Base-by-base conservation (phyloP, 306 rosid genomes). In the Adenanthera pavonina region DNA sequence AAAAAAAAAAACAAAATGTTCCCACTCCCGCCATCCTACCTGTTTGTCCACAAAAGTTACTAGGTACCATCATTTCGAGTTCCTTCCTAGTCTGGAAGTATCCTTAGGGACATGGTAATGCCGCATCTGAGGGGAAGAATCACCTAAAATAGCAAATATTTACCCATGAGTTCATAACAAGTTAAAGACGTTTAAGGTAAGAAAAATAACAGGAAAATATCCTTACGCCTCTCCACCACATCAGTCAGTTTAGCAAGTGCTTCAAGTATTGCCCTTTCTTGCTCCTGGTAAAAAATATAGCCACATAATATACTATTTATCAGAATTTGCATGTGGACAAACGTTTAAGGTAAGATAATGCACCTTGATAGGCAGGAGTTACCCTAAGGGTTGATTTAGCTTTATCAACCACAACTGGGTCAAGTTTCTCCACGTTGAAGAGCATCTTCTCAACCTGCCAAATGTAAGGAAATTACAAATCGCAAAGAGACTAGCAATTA, bases 391-490 rank as follows among this genome's bases (percentile, higher is more conserved):
- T 46, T 56, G 35, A 35, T 69, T 62, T 87, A 8, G 86, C 89
- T 69, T 41, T 87, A 79, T 78, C 86, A 19, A 81, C 20, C 53
- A 69, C 82, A 78, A 40, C 57, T 3, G 82, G 89, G 20, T 52
- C 74, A 81, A 76, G 84, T 30, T 81, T 84, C 77, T 74, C 84
- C 40, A 61, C 35, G 17, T 74, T 47, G 69, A 61, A 78, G 53
- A 81, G 84, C 79, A 78, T 81, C 81, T 74, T 74, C 82, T 81
- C 84, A 46, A 81, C 87, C 85, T 81, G 77, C 65, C 68, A 81
- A 69, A 61, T 34, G 46, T 46, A 51, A 51, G 57, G 71, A 66
- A 71, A 46, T 72, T 53, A 60, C 41, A 67, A 3, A 62, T 17
- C 40, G 46, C 68, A 77, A 48, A 53, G 17, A 62, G 8, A 69